Base-by-base conservation (phyloP, 495 filamentous ascomycete species). In the Aspergillus funiculosus region DNA sequence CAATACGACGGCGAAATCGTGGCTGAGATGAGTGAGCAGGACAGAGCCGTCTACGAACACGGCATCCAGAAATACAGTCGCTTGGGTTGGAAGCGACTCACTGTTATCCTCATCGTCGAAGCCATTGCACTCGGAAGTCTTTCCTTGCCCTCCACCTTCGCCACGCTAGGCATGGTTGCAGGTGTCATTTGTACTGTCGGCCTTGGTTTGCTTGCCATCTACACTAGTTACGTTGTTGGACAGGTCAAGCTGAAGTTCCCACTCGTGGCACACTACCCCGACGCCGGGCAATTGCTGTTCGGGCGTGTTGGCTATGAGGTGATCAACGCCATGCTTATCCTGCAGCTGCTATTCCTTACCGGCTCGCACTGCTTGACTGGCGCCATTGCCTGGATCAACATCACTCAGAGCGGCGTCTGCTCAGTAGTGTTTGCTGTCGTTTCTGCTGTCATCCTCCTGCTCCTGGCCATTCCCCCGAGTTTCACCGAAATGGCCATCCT, bases 311-410 rank as follows among this genome's bases (percentile, higher is more conserved):
- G 81, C 0, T 78, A 78, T 42, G 77, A 81, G 54, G 46, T 87
- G n/a, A 62, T 80, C 52, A 77, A 76, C 28, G 59, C 64, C 43
- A 79, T 78, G 61, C 79, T 82, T 45, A 61, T 73, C 14, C 52
- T 82, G 29, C 75, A 85, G 51, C 71, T 87, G 19, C 56, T 81
- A 15, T 86, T 88, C 64, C 74, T 85, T 41, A 79, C 81, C 44
- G 83, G 74, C 29, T 83, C 81, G 1, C 85, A 89, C 56, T 72
- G 82, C 46, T 66, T 87, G 30, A 83, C 80, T 0, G 84, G 84
- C 50, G 77, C 77, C 27, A 85, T 87, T 59, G 79, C 78, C 56
- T 76, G 85, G 57, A 74, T 76, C 38, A 75, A 68, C 41, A 67
- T 87, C 28, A 77, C 79, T 5, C 60, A 77, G n/a, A 72, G 82